A percentile compares a stretch with the other conserved stretches of the same genome.
phyloP scores from a whole-genome alignment of 164 flowering plant species.

The Euptelea pleiosperma region DNA sequence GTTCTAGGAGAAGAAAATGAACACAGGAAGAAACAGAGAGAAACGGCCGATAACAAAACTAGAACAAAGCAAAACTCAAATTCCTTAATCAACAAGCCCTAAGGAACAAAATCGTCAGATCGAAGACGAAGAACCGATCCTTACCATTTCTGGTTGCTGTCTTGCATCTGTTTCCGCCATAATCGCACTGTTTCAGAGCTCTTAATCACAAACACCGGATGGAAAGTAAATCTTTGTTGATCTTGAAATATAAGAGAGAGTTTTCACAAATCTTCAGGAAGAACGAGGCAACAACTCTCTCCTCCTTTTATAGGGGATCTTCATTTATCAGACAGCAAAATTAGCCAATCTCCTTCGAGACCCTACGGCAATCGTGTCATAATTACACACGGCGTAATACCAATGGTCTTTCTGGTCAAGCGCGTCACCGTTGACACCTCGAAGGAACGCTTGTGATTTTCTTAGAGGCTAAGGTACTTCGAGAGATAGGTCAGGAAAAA shows the following conservation, averaged over 20 bases:
- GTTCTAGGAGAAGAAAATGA: background rate
- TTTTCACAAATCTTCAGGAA: no score
- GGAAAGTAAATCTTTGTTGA: no score
- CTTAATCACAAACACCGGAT: no score
- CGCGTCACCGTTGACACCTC: background rate
- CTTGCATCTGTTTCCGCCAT: slow-evolving; percentile 29
- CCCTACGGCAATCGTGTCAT: no score
- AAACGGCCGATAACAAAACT: background rate
- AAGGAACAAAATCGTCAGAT: background rate
- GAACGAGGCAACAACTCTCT: no score
- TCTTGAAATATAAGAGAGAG: no score
- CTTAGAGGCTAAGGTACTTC: slow-evolving; percentile 7
- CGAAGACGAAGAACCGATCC: background rate
- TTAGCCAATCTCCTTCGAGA: no score
- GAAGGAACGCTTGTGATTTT: no score
- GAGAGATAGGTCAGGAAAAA: no score
- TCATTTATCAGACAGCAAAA: no score
- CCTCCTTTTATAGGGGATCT: no score
- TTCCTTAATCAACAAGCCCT: background rate
- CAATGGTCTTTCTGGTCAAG: background rate
- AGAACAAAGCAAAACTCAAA: background rate
- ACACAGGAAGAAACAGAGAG: background rate
- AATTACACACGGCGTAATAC: background rate
- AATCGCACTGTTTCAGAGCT: background rate
- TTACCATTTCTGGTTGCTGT: slow-evolving; percentile 26